Conservation (phyloP, 2,329 filamentous ascomycete species). For the Xylariaceae sp. region DNA sequence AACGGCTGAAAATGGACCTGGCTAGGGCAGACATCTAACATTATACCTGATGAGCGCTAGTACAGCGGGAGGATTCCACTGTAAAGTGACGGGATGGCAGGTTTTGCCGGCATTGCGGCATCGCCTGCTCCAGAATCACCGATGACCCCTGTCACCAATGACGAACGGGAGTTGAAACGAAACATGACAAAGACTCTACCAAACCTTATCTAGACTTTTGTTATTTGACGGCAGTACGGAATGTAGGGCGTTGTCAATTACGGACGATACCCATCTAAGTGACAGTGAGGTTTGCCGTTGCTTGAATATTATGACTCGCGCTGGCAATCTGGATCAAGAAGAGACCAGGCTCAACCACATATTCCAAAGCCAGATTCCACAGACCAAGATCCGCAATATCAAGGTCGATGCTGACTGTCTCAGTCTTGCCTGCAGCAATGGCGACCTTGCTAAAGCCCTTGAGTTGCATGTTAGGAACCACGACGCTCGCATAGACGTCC, state of each 20-base stretch:
- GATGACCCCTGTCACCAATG: too few relatives aligned
- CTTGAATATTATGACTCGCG: slow-evolving; percentile 53
- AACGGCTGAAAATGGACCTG: too few relatives aligned
- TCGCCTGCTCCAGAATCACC: too few relatives aligned
- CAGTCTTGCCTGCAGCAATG: slow-evolving; percentile 56
- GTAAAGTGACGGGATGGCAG: too few relatives aligned
- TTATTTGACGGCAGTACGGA: too few relatives aligned
- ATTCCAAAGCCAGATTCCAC: slow-evolving; percentile 60
- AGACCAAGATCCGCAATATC: slow-evolving; percentile 48
- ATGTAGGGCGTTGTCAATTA: slow-evolving; percentile 6
- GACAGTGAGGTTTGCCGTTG: slow-evolving; percentile 55
- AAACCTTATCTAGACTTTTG: too few relatives aligned
- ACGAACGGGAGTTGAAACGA: too few relatives aligned
- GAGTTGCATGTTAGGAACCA: slow-evolving; percentile 60
- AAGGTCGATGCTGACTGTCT: slow-evolving; percentile 46
- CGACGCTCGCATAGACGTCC: slow-evolving; percentile 58
- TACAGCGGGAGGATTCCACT: too few relatives aligned
- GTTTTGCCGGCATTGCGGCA: too few relatives aligned
- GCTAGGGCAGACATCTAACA: too few relatives aligned
- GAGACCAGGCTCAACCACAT: slow-evolving; percentile 68
- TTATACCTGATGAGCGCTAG: too few relatives aligned
- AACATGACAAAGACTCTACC: too few relatives aligned
- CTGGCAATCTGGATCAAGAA: slow-evolving; percentile 62
- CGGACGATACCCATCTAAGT: slow-evolving; percentile 14
- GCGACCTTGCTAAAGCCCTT: slow-evolving; percentile 65